Evolutionary conservation across 2,329 filamentous ascomycete genomes (phyloP).

Genomic region (Nemania sp.): DNA sequence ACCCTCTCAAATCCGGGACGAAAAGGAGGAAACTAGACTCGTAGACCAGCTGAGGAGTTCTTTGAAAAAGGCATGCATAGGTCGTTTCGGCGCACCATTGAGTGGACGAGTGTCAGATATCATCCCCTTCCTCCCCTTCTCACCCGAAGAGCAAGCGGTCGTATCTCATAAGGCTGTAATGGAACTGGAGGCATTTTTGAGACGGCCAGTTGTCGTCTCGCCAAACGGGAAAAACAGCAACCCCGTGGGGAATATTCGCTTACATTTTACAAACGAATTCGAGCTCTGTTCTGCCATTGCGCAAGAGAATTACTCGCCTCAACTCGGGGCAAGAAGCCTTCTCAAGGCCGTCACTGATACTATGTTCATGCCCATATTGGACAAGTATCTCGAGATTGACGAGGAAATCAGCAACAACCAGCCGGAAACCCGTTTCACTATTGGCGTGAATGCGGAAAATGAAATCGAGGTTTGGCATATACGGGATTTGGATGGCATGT

Average conservation of each 20-base stretch:
- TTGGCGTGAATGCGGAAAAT: slow-evolving; percentile 37
- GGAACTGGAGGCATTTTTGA: slow-evolving; percentile 47
- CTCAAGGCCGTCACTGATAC: slow-evolving; percentile 43
- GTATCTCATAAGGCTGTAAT: slow-evolving; percentile 58
- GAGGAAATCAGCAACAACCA: slow-evolving; percentile 49
- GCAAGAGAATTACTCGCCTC: slow-evolving; percentile 47
- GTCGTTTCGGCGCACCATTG: slow-evolving; percentile 51
- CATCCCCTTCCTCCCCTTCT: slow-evolving; percentile 46
- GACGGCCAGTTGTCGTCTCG: slow-evolving; percentile 48
- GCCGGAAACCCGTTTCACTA: slow-evolving; percentile 40
- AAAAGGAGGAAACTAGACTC: slow-evolving; percentile 26
- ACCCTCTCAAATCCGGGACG: slow-evolving; percentile 25
- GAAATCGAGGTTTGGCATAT: slow-evolving; percentile 36
- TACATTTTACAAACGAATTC: slow-evolving; percentile 49
- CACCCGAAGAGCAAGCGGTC: slow-evolving; percentile 51
- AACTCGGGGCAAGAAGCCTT: slow-evolving; percentile 53
- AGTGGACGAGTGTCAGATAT: slow-evolving; percentile 55
- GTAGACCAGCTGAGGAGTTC: slow-evolving; percentile 33
- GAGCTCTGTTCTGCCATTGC: slow-evolving; percentile 50
- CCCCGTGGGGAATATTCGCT: slow-evolving; percentile 50
- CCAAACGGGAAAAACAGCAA: slow-evolving; percentile 47
- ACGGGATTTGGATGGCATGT: no score
- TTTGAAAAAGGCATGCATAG: slow-evolving; percentile 35
- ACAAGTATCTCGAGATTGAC: slow-evolving; percentile 49
- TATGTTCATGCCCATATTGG: slow-evolving; percentile 42